Conservation (phyloP, 495 filamentous ascomycete genomes). For the Hypomontagnella submonticulosa region DNA sequence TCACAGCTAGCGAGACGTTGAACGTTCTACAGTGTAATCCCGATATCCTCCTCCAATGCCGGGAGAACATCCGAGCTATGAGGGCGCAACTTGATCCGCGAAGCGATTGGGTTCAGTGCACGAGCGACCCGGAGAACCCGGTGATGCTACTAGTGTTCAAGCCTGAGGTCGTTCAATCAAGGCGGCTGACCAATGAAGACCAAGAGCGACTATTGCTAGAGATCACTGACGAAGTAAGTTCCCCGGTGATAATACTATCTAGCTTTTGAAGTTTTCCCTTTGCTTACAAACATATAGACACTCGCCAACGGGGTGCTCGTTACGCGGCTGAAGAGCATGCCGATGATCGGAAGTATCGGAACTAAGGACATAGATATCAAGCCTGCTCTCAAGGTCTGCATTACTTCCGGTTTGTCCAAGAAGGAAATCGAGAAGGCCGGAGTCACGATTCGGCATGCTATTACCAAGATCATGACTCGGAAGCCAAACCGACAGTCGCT, state of each 20-base stretch:
- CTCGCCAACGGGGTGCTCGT: conserved; percentile 89
- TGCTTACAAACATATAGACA: conserved; percentile 56
- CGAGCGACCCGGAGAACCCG: conserved; percentile 85
- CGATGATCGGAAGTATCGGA: conserved; percentile 64
- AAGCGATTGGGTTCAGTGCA: conserved; percentile 91
- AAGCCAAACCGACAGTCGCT: conserved; percentile 56
- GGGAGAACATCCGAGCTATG: conserved; percentile 85
- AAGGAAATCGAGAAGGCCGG: conserved; percentile 97
- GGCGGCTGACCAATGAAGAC: conserved; percentile 72
- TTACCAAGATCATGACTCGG: conserved; percentile 82
- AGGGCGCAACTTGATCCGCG: conserved; percentile 87
- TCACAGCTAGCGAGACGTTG: conserved; percentile 91
- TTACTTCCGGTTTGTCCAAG: conserved; percentile 85
- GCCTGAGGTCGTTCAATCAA: conserved; percentile 78
- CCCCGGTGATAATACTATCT: neutral
- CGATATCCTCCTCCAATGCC: conserved; percentile 76
- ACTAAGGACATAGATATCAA: conserved; percentile 72
- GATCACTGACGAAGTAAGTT: conserved; percentile 87
- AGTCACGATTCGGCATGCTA: conserved; percentile 85
- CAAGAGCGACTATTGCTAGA: conserved; percentile 91
- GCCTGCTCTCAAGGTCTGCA: conserved; percentile 88
- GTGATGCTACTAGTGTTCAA: conserved; percentile 87
- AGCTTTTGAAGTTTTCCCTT: neutral
- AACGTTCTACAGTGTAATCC: conserved; percentile 84
- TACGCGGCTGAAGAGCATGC: conserved; percentile 81